phyloP scores from a whole-genome alignment of 805 yeast species.

The Kodamaea fukazawae region DNA sequence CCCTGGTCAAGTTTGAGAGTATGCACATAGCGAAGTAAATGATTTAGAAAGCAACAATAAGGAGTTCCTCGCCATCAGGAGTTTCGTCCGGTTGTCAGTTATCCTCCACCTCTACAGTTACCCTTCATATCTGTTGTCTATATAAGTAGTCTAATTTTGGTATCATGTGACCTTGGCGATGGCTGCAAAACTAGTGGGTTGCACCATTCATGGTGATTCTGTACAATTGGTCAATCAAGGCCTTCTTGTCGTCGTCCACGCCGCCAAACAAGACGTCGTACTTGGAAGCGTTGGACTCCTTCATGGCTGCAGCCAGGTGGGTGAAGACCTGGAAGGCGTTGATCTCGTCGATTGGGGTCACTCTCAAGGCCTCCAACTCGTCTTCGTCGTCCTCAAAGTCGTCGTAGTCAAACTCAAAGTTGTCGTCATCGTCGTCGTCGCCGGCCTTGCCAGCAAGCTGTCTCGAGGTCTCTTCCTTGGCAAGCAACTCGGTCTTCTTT shows the following conservation, averaged over 20 bases:
- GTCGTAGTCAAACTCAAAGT: constrained; percentile 25
- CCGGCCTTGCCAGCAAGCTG: constrained; percentile 21
- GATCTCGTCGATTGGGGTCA: constrained; percentile 73
- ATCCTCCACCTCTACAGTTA: too few species aligned
- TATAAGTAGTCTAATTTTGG: too few species aligned
- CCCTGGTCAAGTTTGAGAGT: too few species aligned
- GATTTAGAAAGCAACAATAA: too few species aligned
- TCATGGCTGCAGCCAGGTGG: constrained; percentile 48
- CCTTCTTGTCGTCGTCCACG: constrained; percentile 34
- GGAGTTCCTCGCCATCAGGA: too few species aligned
- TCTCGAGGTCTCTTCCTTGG: constrained; percentile 36
- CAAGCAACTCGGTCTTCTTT: constrained; percentile 43
- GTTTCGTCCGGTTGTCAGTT: too few species aligned
- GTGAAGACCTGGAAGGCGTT: constrained; percentile 70
- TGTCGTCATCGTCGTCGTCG: constrained; percentile 26
- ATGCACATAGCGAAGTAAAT: too few species aligned
- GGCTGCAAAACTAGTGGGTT: too few species aligned
- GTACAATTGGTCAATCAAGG: constrained; percentile 28
- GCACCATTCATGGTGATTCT: constrained; percentile 15
- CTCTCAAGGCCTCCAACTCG: constrained; percentile 76
- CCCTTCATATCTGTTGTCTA: too few species aligned
- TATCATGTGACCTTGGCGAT: too few species aligned
- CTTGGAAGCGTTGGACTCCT: constrained; percentile 44
- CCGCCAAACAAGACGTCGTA: constrained; percentile 50
- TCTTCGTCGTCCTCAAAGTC: constrained; percentile 62